Evolutionary conservation across 371 early-diverging fungal genomes (phyloP), one percentile per base, ranked within the genome.

Genomic region (Lichtheimia ramosa): DNA sequence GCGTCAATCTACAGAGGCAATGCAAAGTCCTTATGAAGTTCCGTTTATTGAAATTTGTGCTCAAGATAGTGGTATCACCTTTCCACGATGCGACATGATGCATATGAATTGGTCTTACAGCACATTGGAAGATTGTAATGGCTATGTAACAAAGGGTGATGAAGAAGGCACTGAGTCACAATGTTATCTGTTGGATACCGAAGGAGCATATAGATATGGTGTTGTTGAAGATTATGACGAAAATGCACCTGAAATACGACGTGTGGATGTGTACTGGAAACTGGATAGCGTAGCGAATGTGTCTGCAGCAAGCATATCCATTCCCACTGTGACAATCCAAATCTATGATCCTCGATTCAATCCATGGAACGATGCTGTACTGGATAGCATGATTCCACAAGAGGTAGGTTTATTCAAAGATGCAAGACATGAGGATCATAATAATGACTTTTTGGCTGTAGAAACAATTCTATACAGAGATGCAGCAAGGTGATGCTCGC

Each of bases 181-280:
- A 18, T 77, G 78, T 21, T 64, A 68, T 21, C 20, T 70, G 0
- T 72, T 72, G 61, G 61, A 66, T 20, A 34, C 73, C 3, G 65
- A 65, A 34, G 59, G 59, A 3, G 46, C 58, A 1, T 58, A 66
- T 14, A 56, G 48, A 24, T 74, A 68, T 56, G 64, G 70, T 13
- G 51, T 69, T 5, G 39, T 23, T 1, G 62, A 65, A n/a, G 34
- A 34, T 34, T 34, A 34, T 34, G 55, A 56, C 4, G 58, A 60
- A 13, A 58, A 56, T 10, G 18, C 61, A 23, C 40, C 61, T 23
- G 51, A 68, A 34, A 48, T 75, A 1, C 54, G 66, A 41, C 68
- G 78, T 48, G 40, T 77, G 2, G 78, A 77, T 40, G 60, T 77
- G 34, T 77, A 77, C 43, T 77, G 78, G 78, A 54, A 62, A 14